Evolutionary conservation across 495 filamentous ascomycete genomes (phyloP).

Genomic region (Aspergillus diversus): DNA sequence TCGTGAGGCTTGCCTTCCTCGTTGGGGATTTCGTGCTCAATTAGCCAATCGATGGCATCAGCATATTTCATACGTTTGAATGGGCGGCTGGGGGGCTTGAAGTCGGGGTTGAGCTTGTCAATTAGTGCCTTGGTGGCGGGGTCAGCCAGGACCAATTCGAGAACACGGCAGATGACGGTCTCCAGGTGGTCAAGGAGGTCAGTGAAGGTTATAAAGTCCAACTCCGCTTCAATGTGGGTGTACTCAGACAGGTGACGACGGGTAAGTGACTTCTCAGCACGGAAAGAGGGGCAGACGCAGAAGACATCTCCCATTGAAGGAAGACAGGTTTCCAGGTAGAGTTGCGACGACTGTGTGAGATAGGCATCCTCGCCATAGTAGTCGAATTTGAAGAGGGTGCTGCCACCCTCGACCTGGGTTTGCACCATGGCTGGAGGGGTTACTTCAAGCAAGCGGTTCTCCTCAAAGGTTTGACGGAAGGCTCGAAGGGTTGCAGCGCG

Average conservation of each 20-base stretch:
- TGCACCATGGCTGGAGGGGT: constrained; percentile 97
- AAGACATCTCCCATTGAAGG: constrained; percentile 92
- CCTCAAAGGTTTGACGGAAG: constrained; percentile 80
- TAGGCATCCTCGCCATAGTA: constrained; percentile 96
- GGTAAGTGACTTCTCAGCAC: constrained; percentile 93
- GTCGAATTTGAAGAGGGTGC: constrained; percentile 89
- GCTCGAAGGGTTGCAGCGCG: constrained; percentile 81
- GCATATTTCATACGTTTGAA: constrained; percentile 95
- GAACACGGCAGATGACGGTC: constrained; percentile 82
- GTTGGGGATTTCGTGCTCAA: constrained; percentile 84
- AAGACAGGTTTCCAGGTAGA: constrained; percentile 96
- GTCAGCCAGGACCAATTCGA: constrained; percentile 74
- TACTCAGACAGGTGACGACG: constrained; percentile 95
- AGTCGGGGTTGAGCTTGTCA: constrained; percentile 83
- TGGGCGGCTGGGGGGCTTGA: constrained; percentile 80
- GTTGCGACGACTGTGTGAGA: constrained; percentile 94
- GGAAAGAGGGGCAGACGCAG: constrained; percentile 98
- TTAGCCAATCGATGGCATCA: constrained; percentile 93
- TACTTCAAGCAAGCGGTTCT: constrained; percentile 79
- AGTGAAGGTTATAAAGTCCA: constrained; percentile 93
- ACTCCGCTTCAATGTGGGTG: constrained; percentile 94
- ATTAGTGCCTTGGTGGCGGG: constrained; percentile 69
- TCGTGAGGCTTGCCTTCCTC: constrained; percentile 87
- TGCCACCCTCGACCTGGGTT: constrained; percentile 95
- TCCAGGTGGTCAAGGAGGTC: constrained; percentile 93